Conservation (phyloP, 345 rosid genomes). For the Linum lewisii region DNA sequence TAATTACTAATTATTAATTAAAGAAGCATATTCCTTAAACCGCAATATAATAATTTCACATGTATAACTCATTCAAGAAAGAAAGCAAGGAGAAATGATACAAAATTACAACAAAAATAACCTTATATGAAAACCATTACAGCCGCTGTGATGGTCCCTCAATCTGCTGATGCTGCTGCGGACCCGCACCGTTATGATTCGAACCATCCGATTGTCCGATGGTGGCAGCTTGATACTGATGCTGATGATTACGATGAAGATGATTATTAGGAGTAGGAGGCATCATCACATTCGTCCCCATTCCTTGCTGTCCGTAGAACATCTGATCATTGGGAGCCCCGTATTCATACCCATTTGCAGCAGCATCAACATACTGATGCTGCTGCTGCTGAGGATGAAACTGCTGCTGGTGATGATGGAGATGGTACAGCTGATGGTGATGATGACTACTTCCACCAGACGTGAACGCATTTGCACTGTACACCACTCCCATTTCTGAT, state of each 20-base stretch:
- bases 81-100: background rate
- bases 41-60: too few species aligned
- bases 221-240: background rate
- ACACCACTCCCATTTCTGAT: constrained; percentile 27
- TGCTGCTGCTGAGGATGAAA: constrained; percentile 33
- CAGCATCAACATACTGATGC: constrained; percentile 44
- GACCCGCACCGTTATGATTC: background rate
- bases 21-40: too few species aligned
- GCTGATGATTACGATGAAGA: background rate
- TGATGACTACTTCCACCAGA: background rate
- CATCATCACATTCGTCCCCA: background rate
- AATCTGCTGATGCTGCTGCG: background rate
- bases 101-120: too few species aligned
- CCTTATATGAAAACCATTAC: background rate
- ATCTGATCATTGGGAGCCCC: background rate
- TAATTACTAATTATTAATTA: too few species aligned
- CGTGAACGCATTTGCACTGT: constrained; percentile 7
- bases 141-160: background rate
- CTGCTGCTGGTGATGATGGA: constrained; percentile 31
- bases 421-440: constrained; percentile 16
- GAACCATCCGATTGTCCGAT: background rate
- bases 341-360: constrained; percentile 12
- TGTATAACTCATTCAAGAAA: too few species aligned
- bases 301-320: background rate
- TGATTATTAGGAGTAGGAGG: background rate